Base-by-base conservation (phyloP, 2,329 filamentous ascomycete species). In the Microsporum ferrugineum region DNA sequence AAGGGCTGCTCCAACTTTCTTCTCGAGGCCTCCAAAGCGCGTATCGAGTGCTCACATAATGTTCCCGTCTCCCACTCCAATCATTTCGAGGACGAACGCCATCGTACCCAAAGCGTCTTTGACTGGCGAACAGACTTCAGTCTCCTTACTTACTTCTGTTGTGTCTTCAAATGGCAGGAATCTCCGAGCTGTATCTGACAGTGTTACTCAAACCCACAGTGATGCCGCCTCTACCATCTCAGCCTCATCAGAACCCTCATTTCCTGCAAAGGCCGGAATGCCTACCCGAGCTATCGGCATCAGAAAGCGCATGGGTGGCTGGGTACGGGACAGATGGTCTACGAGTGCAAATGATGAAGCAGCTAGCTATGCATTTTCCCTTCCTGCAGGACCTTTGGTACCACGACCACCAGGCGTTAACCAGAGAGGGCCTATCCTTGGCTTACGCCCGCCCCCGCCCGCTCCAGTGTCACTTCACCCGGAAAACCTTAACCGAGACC, bases 401-500 rank as follows among this genome's bases (percentile, higher is more conserved):
- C 72, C 72, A 49, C 79, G 88, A 49, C 74, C 82, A 3, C 82
- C 88, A 0, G 89, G 89, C 0, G 89, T 94, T 69, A 94, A 94
- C 68, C 89, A 92, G 70, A 80, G 83, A 0, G 89, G 89, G 0
- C 80, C 84, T 0, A 86, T 94, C 49, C 83, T 87, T 0, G 88
- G 89, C 0, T 87, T 92, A 65, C 79, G 83, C 73, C 68, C 82
- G 74, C 72, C 82, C 72, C 68, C 82, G 74, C 71, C 78, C 72
- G 39, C 82, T 0, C 80, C 83, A 1, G 78, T 80, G 39, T 80
- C 80, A 62, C 81, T 88, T 8, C 79, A 81, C 14, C 77, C 86
- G 0, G 79, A 82, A 31, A 73, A 72, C 0, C 71, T 88, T 27
- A 84, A 88, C 68, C 77, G 78, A 39, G 80, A 83, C 47, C 82